Conservation (phyloP, 768 basidiomycete genomes). For the Pulveroboletus ravenelii region DNA sequence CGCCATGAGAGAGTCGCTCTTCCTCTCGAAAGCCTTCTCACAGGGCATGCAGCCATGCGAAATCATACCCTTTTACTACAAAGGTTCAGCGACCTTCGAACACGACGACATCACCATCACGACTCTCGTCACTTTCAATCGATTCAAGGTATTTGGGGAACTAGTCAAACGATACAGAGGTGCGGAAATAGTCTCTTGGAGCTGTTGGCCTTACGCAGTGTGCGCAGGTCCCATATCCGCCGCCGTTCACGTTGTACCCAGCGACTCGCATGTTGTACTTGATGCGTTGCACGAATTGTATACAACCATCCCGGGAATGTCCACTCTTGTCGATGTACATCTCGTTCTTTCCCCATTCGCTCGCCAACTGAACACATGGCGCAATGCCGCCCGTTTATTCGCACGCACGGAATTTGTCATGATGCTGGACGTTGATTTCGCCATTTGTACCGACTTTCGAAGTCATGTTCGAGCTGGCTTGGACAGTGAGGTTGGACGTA, state of each 20-base stretch:
- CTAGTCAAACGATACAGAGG: constrained; percentile 79
- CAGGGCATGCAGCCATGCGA: constrained; percentile 67
- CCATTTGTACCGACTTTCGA: constrained; percentile 77
- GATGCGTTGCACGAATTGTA: constrained; percentile 64
- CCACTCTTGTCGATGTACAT: constrained; percentile 75
- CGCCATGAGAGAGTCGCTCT: constrained; percentile 43
- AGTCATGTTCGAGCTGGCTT: constrained; percentile 44
- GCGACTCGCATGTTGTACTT: constrained; percentile 44
- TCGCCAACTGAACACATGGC: constrained; percentile 87
- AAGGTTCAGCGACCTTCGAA: constrained; percentile 52
- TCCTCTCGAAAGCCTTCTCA: constrained; percentile 68
- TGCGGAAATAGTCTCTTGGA: constrained; percentile 25
- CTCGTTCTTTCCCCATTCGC: constrained; percentile 78
- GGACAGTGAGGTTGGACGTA: constrained; percentile 27
- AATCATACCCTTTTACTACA: constrained; percentile 79
- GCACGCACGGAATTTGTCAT: constrained; percentile 81
- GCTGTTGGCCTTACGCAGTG: neutral
- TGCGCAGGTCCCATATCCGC: constrained; percentile 78
- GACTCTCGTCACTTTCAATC: constrained; percentile 76
- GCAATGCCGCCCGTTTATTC: constrained; percentile 80
- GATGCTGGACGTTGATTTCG: constrained; percentile 92
- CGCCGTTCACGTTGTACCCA: constrained; percentile 62
- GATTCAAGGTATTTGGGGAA: constrained; percentile 66
- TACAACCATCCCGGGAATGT: constrained; percentile 59
- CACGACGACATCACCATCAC: constrained; percentile 77